Evolutionary conservation across 2,329 filamentous ascomycete species (phyloP).

Genomic region (Stagonosporopsis cucurbitacearum): DNA sequence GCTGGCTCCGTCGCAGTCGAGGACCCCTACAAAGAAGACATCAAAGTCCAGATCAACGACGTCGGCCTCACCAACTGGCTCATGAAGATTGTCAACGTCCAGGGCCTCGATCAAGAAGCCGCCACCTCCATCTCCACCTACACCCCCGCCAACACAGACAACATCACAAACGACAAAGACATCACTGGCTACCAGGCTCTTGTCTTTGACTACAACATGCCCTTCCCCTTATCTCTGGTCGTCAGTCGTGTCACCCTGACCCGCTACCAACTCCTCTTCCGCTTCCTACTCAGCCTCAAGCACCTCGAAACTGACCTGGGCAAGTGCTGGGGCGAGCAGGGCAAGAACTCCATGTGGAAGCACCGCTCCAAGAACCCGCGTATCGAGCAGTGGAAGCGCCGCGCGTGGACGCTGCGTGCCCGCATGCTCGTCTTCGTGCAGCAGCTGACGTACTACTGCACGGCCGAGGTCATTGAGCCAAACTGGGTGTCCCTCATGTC

Average conservation of each 20-base stretch:
- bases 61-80: conserved; percentile 90
- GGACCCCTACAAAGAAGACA: conserved; percentile 97
- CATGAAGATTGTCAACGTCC: conserved; percentile 95
- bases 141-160: conserved; percentile 65
- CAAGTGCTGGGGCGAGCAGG: conserved; percentile 89
- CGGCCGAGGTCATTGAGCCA: conserved; percentile 94
- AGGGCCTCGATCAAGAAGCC: conserved; percentile 86
- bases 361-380: conserved; percentile 75
- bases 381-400: conserved; percentile 90
- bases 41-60: conserved; percentile 97
- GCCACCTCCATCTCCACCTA: conserved; percentile 71
- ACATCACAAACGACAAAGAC: conserved; percentile 77
- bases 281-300: conserved; percentile 87
- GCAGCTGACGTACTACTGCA: conserved; percentile 95
- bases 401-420: conserved; percentile 88
- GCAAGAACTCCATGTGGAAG: conserved; percentile 79
- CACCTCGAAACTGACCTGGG: conserved; percentile 89
- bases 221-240: conserved; percentile 93
- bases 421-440: conserved; percentile 98
- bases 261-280: conserved; percentile 93
- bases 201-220: conserved; percentile 91
- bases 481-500: conserved; percentile 96
- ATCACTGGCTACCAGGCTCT: conserved; percentile 90
- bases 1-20: conserved; percentile 91
- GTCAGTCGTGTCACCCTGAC: conserved; percentile 97